A percentile compares a stretch with the other conserved stretches of the same genome.
Conservation (phyloP, 441 rosid species). For the Erysimum cheiri region DNA sequence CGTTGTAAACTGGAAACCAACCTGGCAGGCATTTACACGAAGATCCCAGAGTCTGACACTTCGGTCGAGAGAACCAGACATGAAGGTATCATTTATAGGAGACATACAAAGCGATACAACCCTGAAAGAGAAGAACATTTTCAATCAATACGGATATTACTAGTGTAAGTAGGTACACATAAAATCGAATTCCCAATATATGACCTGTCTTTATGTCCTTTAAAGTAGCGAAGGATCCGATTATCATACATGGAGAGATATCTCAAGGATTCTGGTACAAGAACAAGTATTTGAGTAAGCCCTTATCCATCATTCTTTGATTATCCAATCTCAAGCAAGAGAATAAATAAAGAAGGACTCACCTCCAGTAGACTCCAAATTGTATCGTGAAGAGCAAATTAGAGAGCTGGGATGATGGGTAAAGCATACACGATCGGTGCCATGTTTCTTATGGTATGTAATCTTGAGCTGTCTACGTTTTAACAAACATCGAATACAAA, state of each 20-base stretch:
- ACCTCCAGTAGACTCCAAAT: slow-evolving; percentile 86
- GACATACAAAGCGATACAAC: slow-evolving; percentile 97
- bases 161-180: neutral
- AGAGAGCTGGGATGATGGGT: slow-evolving; percentile 95
- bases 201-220: slow-evolving; percentile 95
- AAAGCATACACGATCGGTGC: slow-evolving; percentile 91
- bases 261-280: slow-evolving; percentile 74
- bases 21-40: slow-evolving; percentile 98
- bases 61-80: slow-evolving; percentile 95
- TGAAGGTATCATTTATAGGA: slow-evolving; percentile 94
- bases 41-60: slow-evolving; percentile 97
- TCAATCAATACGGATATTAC: neutral
- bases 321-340: slow-evolving; percentile 27
- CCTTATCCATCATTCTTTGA: neutral
- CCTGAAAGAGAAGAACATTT: slow-evolving; percentile 50
- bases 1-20: slow-evolving; percentile 47
- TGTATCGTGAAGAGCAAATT: slow-evolving; percentile 85
- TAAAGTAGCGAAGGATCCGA: slow-evolving; percentile 92
- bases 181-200: slow-evolving; percentile 4
- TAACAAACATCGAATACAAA: neutral
- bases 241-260: slow-evolving; percentile 96
- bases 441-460: slow-evolving; percentile 90
- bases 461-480: slow-evolving; percentile 84
- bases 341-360: slow-evolving; percentile 27
- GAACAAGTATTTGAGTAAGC: slow-evolving; percentile 18